Evolutionary conservation across 345 rosid species (phyloP).

Genomic region (Populus euphratica): DNA sequence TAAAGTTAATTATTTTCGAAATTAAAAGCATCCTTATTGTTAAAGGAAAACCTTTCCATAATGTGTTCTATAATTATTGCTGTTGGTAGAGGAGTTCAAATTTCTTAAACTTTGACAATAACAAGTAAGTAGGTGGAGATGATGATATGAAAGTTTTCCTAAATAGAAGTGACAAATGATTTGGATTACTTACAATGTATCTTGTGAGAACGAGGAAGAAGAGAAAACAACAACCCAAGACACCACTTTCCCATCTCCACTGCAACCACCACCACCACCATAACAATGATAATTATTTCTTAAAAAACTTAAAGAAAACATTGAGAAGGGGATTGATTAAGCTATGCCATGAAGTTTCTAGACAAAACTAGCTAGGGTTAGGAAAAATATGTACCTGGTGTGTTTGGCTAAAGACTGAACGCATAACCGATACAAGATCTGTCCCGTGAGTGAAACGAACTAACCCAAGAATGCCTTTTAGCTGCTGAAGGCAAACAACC

Average conservation of each 20-base stretch:
- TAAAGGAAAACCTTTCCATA: neutral
- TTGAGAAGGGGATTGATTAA: neutral
- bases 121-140: neutral
- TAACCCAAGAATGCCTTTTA: conserved; percentile 41
- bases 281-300: neutral
- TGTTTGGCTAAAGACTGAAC: conserved; percentile 28
- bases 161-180: neutral
- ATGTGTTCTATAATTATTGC: neutral
- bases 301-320: neutral
- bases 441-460: conserved; percentile 29
- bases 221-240: conserved; percentile 40
- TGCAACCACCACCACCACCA: conserved; percentile 26
- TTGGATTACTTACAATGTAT: conserved; percentile 32
- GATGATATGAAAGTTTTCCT: neutral
- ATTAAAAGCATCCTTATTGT: neutral
- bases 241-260: conserved; percentile 55
- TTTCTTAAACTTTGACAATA: neutral
- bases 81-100: neutral
- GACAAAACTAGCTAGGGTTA: too few species aligned
- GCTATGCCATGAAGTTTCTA: neutral
- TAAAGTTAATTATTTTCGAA: neutral
- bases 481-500: conserved; percentile 43
- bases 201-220: conserved; percentile 39
- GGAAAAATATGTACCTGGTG: conserved; percentile 16
- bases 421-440: conserved; percentile 36